A percentile compares a stretch with the other conserved stretches of the same genome.
phyloP scores from a whole-genome alignment of 1,284 basidiomycete species.

The Xanthoconium separans region DNA sequence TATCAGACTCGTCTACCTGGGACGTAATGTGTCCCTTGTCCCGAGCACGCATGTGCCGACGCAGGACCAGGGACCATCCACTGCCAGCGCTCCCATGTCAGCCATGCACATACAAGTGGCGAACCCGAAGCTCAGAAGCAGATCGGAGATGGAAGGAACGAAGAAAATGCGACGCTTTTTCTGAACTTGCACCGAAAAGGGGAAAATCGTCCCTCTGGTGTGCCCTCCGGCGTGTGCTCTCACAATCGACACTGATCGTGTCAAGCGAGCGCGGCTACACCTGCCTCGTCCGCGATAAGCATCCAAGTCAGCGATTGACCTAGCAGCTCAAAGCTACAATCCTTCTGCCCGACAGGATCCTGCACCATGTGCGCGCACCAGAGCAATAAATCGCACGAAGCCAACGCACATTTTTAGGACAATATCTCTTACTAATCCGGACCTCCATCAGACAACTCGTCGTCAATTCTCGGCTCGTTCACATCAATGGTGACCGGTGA shows the following conservation, averaged over 20 bases:
- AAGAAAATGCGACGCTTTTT: constrained; percentile 13
- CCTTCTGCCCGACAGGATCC: not conserved
- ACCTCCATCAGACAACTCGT: constrained; percentile 5
- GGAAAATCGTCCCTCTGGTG: constrained; percentile 11
- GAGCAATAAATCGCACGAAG: constrained; percentile 31
- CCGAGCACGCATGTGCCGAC: not conserved
- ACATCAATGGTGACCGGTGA: constrained; percentile 10
- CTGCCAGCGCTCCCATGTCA: constrained; percentile 18
- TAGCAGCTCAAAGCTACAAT: not conserved
- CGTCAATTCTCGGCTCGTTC: constrained; percentile 6
- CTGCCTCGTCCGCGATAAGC: not conserved
- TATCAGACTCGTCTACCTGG: not conserved
- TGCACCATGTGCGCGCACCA: constrained; percentile 8
- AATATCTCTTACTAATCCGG: constrained; percentile 21
- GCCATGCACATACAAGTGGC: constrained; percentile 2
- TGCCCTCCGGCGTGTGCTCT: not conserved
- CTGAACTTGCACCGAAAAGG: constrained; percentile 10
- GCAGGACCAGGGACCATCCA: constrained; percentile 3
- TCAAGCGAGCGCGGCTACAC: constrained; percentile 1
- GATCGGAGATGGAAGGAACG: constrained; percentile 25
- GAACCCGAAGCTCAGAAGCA: constrained; percentile 23
- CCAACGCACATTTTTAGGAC: constrained; percentile 11
- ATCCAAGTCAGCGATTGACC: not conserved
- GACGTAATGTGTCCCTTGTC: constrained; percentile 8
- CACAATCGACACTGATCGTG: not conserved